Evolutionary conservation across 345 rosid species (phyloP).

Genomic region (Aquilaria yunnanensis): DNA sequence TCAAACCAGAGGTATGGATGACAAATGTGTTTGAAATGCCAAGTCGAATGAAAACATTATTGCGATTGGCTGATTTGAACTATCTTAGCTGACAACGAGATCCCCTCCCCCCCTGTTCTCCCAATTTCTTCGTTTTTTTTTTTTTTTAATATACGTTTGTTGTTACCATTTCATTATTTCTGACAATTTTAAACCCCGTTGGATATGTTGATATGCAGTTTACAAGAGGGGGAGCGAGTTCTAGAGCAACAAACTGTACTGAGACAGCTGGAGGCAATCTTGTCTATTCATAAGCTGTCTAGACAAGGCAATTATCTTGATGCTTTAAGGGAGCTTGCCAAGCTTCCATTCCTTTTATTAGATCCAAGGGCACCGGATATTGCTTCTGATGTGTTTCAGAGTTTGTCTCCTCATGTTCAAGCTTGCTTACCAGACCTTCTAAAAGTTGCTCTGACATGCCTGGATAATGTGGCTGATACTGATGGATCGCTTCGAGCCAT

Average conservation of each 20-base stretch:
- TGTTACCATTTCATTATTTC: not conserved
- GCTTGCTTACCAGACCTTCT: constrained; percentile 85
- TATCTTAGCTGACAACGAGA: no score
- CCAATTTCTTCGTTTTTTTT: not conserved
- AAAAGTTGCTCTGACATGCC: constrained; percentile 72
- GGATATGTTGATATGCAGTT: constrained; percentile 36
- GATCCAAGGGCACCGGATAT: constrained; percentile 77
- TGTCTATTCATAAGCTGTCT: constrained; percentile 67
- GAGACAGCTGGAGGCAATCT: constrained; percentile 94
- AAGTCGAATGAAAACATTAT: no score
- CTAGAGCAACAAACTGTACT: constrained; percentile 82
- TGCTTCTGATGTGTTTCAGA: constrained; percentile 46
- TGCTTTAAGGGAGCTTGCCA: constrained; percentile 88
- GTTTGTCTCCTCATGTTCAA: constrained; percentile 76
- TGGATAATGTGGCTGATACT: constrained; percentile 79
- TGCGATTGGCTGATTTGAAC: no score
- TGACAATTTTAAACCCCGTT: not conserved
- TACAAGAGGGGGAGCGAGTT: constrained; percentile 71
- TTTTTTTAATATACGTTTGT: not conserved
- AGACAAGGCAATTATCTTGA: constrained; percentile 67
- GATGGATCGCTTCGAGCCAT: constrained; percentile 89
- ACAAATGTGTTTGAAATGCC: no score
- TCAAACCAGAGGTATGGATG: no score
- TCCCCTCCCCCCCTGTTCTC: no score
- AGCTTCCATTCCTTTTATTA: constrained; percentile 79